These are phyloP conservation scores for Rhypophila decipiens DNA, from an alignment of 495 filamentous ascomycete species.

Conservation along the genomic window DNA sequence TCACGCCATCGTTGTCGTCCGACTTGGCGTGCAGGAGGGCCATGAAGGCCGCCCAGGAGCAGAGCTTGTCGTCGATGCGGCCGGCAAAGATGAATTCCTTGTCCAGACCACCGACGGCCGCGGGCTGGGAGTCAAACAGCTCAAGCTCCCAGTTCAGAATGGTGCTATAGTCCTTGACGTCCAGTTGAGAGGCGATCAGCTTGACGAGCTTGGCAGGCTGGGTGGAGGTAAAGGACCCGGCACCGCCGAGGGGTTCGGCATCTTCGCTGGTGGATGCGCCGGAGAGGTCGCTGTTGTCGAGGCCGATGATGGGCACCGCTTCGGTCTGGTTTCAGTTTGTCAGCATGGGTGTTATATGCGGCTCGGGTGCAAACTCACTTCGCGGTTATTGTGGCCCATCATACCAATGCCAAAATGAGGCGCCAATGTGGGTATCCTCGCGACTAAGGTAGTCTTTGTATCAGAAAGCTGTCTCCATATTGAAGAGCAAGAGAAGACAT, in stretches of 20 bases:
- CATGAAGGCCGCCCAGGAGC: constrained; percentile 86
- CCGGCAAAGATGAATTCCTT: constrained; percentile 94
- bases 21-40: constrained; percentile 65
- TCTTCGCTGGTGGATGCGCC: constrained; percentile 16
- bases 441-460: constrained; percentile 43
- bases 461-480: not conserved
- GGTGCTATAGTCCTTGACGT: constrained; percentile 56
- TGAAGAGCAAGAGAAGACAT: constrained; percentile 5
- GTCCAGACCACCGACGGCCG: constrained; percentile 74
- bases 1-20: constrained; percentile 46
- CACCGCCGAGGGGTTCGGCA: constrained; percentile 32
- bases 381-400: constrained; percentile 71
- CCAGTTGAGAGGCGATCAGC: constrained; percentile 69
- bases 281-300: constrained; percentile 63
- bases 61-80: constrained; percentile 95
- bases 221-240: constrained; percentile 64
- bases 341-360: not conserved
- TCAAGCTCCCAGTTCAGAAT: constrained; percentile 98
- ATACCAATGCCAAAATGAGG: constrained; percentile 86
- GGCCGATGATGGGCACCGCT: constrained; percentile 87
- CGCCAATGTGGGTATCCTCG: constrained; percentile 84
- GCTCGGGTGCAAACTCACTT: constrained; percentile 25
- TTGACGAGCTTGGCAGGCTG: constrained; percentile 81
- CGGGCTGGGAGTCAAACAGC: constrained; percentile 86
- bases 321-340: constrained; percentile 49